Evolutionary conservation across 2,329 filamentous ascomycete species (phyloP).

Genomic region (Tympanopsis confertula): DNA sequence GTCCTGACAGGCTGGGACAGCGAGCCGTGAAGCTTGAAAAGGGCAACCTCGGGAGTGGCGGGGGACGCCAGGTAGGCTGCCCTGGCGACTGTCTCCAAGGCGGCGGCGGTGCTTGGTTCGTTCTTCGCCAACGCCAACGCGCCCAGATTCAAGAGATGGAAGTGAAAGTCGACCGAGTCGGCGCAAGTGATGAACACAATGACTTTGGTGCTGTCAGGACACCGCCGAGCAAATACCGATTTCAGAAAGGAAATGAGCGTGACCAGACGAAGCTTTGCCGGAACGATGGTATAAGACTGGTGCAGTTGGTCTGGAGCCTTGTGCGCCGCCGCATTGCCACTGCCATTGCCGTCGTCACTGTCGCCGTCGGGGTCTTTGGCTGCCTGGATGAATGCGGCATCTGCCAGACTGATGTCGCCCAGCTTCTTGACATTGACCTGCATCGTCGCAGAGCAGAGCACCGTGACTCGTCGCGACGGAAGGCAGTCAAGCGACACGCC

Average conservation of each 20-base stretch:
- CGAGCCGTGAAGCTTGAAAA: constrained; percentile 86
- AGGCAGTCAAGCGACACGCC: constrained; percentile 48
- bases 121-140: constrained; percentile 16
- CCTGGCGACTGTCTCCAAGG: constrained; percentile 51
- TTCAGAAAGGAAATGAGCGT: constrained; percentile 76
- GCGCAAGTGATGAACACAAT: constrained; percentile 96
- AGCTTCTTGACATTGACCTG: constrained; percentile 93
- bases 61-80: constrained; percentile 64
- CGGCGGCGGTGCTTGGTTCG: constrained; percentile 18
- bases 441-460: constrained; percentile 93
- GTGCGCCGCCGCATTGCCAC: constrained; percentile 46
- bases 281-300: constrained; percentile 77
- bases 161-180: constrained; percentile 94
- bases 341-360: constrained; percentile 28
- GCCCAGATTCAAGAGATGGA: constrained; percentile 56
- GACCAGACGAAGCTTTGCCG: constrained; percentile 81
- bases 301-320: constrained; percentile 84
- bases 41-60: constrained; percentile 58
- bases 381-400: constrained; percentile 76
- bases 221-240: constrained; percentile 77
- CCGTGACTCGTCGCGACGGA: constrained; percentile 66
- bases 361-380: constrained; percentile 36
- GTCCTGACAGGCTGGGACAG: constrained; percentile 79
- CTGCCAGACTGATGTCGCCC: constrained; percentile 87
- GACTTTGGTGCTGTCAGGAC: constrained; percentile 84